Evolutionary conservation across 768 basidiomycete genomes (phyloP), one percentile per base, ranked within the genome.

Genomic region (Phlegmacium glaucopus): DNA sequence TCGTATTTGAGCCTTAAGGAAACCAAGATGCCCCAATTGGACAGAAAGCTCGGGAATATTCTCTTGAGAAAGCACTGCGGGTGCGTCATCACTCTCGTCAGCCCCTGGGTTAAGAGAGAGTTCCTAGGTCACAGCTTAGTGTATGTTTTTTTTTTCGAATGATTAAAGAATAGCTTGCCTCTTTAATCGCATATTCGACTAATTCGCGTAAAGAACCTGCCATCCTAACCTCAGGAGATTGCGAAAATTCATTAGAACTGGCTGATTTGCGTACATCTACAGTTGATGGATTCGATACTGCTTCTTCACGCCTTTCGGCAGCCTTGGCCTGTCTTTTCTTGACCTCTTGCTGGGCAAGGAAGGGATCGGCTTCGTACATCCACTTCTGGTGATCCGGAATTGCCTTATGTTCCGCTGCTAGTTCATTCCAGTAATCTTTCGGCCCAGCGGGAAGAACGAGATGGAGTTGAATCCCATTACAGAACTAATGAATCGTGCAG

Each of bases 361-460:
- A 95, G 2, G 92, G 93, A 70, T 95, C 91, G 6, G 83, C 71
- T n/a, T 81, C 76, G 56, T 88, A 95, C 80, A 90, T 87, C 92
- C 92, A 94, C 42, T 76, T 77, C 60, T 80, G 76, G 61, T 92
- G 87, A 3, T 81, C 75, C 1, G 84, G 82, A 3, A 76, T 73
- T 13, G 63, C 63, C 54, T 83, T 85, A 55, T 91, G 90, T 58
- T 91, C 85, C 2, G 65, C 66, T 7, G 80, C 81, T 1, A 96
- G 69, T 55, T 82, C 74, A 43, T 79, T 78, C 94, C 94, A 96
- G 63, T 94, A 96, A 15, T 92, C 87, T 38, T 89, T 76, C 29
- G 92, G 89, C 7, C 85, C 83, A 2, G 88, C 82, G 12, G 94
- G 94, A 11, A 96, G 77, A 42, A 87, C 78, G 47, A 74, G 76